phyloP scores from a whole-genome alignment of 1,284 basidiomycete species.

The Macrocystidia cucumis region DNA sequence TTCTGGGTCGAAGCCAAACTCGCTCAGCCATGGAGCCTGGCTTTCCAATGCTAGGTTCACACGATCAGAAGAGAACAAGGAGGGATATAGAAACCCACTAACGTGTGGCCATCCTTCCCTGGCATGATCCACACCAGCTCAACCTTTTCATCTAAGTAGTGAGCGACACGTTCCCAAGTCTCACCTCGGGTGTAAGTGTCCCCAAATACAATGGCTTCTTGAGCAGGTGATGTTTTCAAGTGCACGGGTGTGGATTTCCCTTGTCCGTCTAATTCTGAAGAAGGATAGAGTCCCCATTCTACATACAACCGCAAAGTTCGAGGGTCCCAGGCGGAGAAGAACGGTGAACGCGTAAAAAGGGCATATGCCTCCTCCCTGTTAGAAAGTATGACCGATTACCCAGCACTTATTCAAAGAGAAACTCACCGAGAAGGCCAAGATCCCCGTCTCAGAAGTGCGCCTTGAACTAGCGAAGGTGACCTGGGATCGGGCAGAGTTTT shows the following conservation, averaged over 20 bases:
- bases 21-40: slow-evolving; percentile 30
- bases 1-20: slow-evolving; percentile 54
- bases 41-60: slow-evolving; percentile 24
- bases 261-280: slow-evolving; percentile 15
- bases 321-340: slow-evolving; percentile 73
- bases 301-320: slow-evolving; percentile 63
- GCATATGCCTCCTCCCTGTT: slow-evolving; percentile 53
- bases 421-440: slow-evolving; percentile 55
- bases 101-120: slow-evolving; percentile 26
- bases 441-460: slow-evolving; percentile 56
- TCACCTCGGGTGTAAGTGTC: slow-evolving; percentile 15
- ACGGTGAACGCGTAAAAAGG: slow-evolving; percentile 48
- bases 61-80: not conserved
- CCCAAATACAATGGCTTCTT: slow-evolving; percentile 16
- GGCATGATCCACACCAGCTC: slow-evolving; percentile 26
- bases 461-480: slow-evolving; percentile 20
- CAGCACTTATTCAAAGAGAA: slow-evolving; percentile 5
- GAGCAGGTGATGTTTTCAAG: slow-evolving; percentile 50
- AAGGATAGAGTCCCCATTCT: slow-evolving; percentile 49
- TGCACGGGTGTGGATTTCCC: slow-evolving; percentile 31
- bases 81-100: slow-evolving; percentile 19
- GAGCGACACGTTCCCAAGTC: slow-evolving; percentile 12
- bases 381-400: not conserved
- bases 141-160: slow-evolving; percentile 15
- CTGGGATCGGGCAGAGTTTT: slow-evolving; percentile 6